A percentile compares a stretch with the other conserved stretches of the same genome.
Evolutionary conservation across 2,329 filamentous ascomycete species (phyloP).

Genomic region (Arthroderma uncinatum): DNA sequence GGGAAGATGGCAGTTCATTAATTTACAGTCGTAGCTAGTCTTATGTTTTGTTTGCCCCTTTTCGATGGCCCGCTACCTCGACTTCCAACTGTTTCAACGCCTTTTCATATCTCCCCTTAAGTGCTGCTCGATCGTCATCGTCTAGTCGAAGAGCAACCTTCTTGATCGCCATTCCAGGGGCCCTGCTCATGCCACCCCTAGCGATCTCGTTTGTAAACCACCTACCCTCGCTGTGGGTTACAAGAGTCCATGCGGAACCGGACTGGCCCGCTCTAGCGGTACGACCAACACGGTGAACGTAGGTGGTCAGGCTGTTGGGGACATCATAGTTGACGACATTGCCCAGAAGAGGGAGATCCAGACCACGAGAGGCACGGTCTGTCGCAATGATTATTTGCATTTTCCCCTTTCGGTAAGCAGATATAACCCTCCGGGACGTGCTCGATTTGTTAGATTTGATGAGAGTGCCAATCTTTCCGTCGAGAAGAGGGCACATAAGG

Average conservation of each 20-base stretch:
- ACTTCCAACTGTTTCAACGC: conserved; percentile 29
- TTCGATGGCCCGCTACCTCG: conserved; percentile 22
- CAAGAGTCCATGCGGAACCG: conserved; percentile 76
- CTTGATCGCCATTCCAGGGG: conserved; percentile 22
- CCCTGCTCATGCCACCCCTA: conserved; percentile 30
- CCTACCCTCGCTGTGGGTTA: conserved; percentile 67
- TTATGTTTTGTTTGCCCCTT: neutral
- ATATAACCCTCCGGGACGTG: conserved; percentile 55
- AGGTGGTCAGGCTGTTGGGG: conserved; percentile 66
- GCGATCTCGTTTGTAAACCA: conserved; percentile 89
- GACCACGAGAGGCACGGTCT: conserved; percentile 81
- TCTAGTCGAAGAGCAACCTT: conserved; percentile 25
- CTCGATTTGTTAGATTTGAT: conserved; percentile 69
- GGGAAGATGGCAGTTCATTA: neutral
- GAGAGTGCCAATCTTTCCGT: conserved; percentile 53
- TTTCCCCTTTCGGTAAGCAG: conserved; percentile 51
- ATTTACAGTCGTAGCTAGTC: neutral
- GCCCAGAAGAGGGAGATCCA: conserved; percentile 67
- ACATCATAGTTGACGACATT: conserved; percentile 94
- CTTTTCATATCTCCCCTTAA: conserved; percentile 24
- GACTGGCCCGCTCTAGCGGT: conserved; percentile 69
- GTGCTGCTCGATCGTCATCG: conserved; percentile 15
- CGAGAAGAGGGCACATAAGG: conserved; percentile 51
- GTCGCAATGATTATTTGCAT: conserved; percentile 74
- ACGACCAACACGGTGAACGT: conserved; percentile 84